Evolutionary conservation across 768 basidiomycete species (phyloP), one percentile per base, ranked within the genome.

Genomic region (Collybiopsis luxurians): DNA sequence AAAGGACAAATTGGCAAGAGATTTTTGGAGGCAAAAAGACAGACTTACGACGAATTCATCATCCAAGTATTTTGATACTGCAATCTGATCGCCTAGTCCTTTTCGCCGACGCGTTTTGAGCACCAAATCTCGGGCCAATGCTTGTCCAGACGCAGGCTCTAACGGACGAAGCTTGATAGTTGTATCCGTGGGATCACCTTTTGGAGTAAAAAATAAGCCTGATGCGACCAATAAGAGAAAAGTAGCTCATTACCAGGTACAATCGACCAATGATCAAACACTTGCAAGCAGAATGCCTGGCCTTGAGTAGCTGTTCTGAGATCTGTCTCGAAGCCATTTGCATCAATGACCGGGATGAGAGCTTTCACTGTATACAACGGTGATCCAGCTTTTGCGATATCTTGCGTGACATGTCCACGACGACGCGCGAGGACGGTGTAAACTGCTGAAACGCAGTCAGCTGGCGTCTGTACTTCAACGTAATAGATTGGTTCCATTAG

Each of bases 271-370:
- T 99, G 97, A 71, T 98, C 96, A 72, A 98, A 99, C 60, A 92
- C 85, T 71, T 98, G 95, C 65, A 94, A 77, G 67, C 95, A 97
- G 77, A 98, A 98, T n/a, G 97, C 97, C 71, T 98, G 97, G 26
- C 97, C 97, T 72, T 97, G 94, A 24, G 97, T 99, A 46, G 97
- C 94, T 47, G 95, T 98, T 65, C 97, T 79, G 68, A 99, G 74
- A 75, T 99, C 97, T 3, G 95, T 97, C 77, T 99, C 97, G 71
- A 99, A 99, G 0, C 97, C 97, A 66, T 98, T 98, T 44, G 97
- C 92, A 68, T 99, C 97, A 60, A 99, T 93, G 45, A 98, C 96
- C 2, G 97, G 97, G 59, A 99, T 98, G 47, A 98, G 79, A 1
- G 97, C 97, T 74, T 99, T 98, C 56, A 99, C 92, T 1, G 97